These are phyloP conservation scores for Bathelium albidoporum DNA, from an alignment of 495 filamentous ascomycete genomes.

Conservation along the genomic window DNA sequence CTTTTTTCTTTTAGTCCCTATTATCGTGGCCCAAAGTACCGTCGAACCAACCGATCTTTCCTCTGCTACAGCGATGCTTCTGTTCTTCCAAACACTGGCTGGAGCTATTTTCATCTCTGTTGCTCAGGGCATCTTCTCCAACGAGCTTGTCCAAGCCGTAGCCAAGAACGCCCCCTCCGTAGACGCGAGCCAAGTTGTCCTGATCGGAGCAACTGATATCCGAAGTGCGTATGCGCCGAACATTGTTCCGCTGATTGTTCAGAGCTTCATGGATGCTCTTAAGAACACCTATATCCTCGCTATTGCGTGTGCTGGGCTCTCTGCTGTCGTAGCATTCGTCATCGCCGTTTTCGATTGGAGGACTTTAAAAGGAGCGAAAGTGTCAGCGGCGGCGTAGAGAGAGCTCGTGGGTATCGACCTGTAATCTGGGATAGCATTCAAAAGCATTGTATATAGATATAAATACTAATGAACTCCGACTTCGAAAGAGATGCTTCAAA, in stretches of 20 bases:
- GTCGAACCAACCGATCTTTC: slow-evolving; percentile 2
- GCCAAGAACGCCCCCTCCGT: slow-evolving; percentile 32
- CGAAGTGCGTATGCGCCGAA: slow-evolving; percentile 34
- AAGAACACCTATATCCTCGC: slow-evolving; percentile 36
- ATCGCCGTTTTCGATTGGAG: slow-evolving; percentile 21
- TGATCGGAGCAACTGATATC: slow-evolving; percentile 43
- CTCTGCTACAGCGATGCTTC: neutral
- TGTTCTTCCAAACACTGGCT: slow-evolving; percentile 22
- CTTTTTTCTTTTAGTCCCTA: neutral
- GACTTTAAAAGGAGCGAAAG: neutral
- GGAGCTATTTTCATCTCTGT: slow-evolving; percentile 20
- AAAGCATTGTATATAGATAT: neutral
- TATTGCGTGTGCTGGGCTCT: slow-evolving; percentile 23
- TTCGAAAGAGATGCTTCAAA: no score
- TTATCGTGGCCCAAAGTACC: slow-evolving; percentile 10
- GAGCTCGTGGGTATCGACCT: neutral
- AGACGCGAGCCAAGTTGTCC: slow-evolving; percentile 33
- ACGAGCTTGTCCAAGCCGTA: slow-evolving; percentile 14
- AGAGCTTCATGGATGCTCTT: slow-evolving; percentile 49
- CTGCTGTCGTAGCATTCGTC: slow-evolving; percentile 13
- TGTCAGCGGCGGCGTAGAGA: neutral
- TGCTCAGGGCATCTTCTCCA: slow-evolving; percentile 21
- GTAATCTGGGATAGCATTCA: neutral
- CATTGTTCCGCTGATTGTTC: slow-evolving; percentile 39
- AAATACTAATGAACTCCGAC: no score